phyloP scores from a whole-genome alignment of 805 yeast genomes.

The Zygosaccharomyces siamensis region DNA sequence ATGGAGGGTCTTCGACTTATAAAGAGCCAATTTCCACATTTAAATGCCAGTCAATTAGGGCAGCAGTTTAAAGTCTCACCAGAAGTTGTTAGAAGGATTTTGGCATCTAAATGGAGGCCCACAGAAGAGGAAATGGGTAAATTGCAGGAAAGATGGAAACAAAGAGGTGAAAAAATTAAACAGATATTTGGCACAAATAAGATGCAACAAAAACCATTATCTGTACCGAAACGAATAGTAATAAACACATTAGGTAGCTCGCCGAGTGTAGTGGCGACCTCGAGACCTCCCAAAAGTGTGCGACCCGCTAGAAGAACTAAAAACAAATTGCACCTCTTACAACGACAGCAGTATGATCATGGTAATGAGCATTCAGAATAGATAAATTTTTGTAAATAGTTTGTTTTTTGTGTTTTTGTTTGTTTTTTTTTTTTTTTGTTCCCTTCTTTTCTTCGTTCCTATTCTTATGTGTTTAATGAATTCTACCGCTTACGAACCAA shows the following conservation, averaged over 20 bases:
- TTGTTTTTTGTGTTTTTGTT: neutral
- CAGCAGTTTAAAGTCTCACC: conserved; percentile 67
- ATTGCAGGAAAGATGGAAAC: conserved; percentile 48
- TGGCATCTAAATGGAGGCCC: conserved; percentile 76
- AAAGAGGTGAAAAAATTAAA: conserved; percentile 41
- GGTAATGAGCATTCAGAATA: neutral
- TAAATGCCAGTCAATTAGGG: conserved; percentile 56
- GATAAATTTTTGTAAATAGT: neutral
- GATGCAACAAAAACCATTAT: neutral
- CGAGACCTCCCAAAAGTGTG: neutral
- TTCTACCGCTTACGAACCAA: conserved; percentile 38
- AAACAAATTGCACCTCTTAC: conserved; percentile 10
- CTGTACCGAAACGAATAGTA: neutral
- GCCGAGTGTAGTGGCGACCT: neutral
- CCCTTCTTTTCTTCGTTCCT: neutral
- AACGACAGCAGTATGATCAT: neutral
- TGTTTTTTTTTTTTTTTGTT: neutral
- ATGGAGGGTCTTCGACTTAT: conserved; percentile 60
- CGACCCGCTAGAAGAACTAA: neutral
- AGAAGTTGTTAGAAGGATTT: conserved; percentile 74
- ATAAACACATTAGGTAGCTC: neutral
- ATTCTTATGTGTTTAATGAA: conserved; percentile 14
- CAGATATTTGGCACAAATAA: conserved; percentile 15
- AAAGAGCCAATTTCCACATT: conserved; percentile 53
- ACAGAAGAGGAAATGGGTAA: conserved; percentile 45